Evolutionary conservation across 768 basidiomycete genomes (phyloP).

Genomic region (Flagelloscypha sp.): DNA sequence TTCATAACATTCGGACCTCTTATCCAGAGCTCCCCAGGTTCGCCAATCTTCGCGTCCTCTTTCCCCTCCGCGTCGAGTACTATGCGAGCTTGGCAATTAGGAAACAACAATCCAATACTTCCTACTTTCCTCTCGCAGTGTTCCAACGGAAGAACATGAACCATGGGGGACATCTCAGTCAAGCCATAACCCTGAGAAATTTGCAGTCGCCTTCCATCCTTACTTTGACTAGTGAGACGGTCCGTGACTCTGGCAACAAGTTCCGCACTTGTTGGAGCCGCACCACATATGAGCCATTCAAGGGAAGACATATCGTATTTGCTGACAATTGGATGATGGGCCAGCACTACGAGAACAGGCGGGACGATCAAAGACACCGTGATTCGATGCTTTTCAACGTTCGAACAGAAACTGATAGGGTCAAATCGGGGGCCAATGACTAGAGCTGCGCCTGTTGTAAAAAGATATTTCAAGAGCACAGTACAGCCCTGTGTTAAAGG

Average conservation of each 20-base stretch:
- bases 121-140: slow-evolving; percentile 27
- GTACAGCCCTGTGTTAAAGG: slow-evolving; percentile 19
- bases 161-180: slow-evolving; percentile 48
- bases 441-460: slow-evolving; percentile 23
- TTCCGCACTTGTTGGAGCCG: slow-evolving; percentile 45
- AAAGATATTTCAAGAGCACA: slow-evolving; percentile 28
- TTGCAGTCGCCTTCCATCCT: too few relatives aligned
- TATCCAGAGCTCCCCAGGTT: slow-evolving; percentile 77
- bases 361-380: slow-evolving; percentile 41
- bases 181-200: slow-evolving; percentile 36
- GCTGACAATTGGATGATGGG: slow-evolving; percentile 36
- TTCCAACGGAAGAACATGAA: slow-evolving; percentile 27
- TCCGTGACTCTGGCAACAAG: slow-evolving; percentile 27
- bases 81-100: slow-evolving; percentile 70
- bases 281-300: slow-evolving; percentile 36
- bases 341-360: slow-evolving; percentile 47
- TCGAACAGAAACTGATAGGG: slow-evolving; percentile 34
- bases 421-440: slow-evolving; percentile 46
- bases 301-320: slow-evolving; percentile 41
- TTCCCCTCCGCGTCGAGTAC: slow-evolving; percentile 51
- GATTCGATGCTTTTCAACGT: slow-evolving; percentile 40
- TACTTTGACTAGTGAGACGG: slow-evolving; percentile 33
- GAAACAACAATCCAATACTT: slow-evolving; percentile 39
- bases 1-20: slow-evolving; percentile 78
- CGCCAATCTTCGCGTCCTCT: slow-evolving; percentile 41